A percentile compares a stretch with the other conserved stretches of the same genome.
Conservation (phyloP, 306 rosid species). For the Quercus gilva region DNA sequence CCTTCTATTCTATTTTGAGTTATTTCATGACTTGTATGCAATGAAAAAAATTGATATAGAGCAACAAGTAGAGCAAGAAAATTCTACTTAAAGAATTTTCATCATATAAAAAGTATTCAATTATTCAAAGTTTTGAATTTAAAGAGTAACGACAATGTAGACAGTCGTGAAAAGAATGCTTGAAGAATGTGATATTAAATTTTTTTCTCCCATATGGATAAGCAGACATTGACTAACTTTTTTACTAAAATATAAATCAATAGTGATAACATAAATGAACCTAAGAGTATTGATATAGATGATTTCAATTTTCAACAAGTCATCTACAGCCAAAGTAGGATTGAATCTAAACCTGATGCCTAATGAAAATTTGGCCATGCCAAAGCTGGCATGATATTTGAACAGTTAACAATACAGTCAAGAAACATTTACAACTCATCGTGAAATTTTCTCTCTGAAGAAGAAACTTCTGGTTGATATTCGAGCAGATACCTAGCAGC, state of each 20-base stretch:
- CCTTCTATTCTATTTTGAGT: too few relatives aligned
- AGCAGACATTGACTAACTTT: not conserved
- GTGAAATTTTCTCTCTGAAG: slow-evolving; percentile 19
- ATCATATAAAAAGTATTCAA: not conserved
- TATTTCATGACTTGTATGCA: too few relatives aligned
- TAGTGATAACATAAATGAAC: not conserved
- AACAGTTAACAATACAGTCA: not conserved
- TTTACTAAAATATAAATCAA: not conserved
- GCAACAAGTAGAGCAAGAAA: too few relatives aligned
- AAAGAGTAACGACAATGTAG: not conserved
- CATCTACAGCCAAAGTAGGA: not conserved
- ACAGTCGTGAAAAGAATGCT: not conserved
- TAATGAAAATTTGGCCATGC: not conserved
- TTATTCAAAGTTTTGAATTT: not conserved
- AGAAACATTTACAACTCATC: slow-evolving; percentile 51
- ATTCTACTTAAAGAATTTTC: too few relatives aligned
- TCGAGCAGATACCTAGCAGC: slow-evolving; percentile 58
- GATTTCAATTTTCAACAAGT: not conserved
- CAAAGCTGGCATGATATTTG: too few relatives aligned
- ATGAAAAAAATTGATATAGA: too few relatives aligned
- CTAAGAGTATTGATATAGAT: not conserved
- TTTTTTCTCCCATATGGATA: not conserved
- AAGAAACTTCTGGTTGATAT: slow-evolving; percentile 26
- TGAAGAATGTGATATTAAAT: not conserved
- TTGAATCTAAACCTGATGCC: not conserved